phyloP scores from a whole-genome alignment of 2,329 filamentous ascomycete genomes.

The Xylaria sp. region DNA sequence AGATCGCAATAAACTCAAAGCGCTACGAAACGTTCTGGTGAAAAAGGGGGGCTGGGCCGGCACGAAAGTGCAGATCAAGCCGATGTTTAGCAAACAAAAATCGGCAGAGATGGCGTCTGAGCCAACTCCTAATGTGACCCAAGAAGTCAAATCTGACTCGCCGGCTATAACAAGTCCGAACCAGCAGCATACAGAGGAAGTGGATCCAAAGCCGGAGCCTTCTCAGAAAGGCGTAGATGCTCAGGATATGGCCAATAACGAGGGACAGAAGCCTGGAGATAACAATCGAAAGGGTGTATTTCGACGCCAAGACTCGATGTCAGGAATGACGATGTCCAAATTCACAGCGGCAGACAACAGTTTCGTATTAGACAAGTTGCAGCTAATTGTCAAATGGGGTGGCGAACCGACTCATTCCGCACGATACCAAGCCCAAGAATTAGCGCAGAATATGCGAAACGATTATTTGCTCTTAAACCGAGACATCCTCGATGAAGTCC shows the following conservation, averaged over 20 bases:
- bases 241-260: slow-evolving; percentile 26
- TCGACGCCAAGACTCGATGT: slow-evolving; percentile 80
- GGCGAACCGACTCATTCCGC: slow-evolving; percentile 98
- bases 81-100: slow-evolving; percentile 93
- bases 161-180: slow-evolving; percentile 36
- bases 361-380: slow-evolving; percentile 90
- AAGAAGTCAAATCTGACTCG: slow-evolving; percentile 42
- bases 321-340: slow-evolving; percentile 88
- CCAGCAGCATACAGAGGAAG: slow-evolving; percentile 34
- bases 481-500: slow-evolving; percentile 88
- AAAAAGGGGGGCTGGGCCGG: slow-evolving; percentile 95
- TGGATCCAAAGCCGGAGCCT: slow-evolving; percentile 30
- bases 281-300: slow-evolving; percentile 51
- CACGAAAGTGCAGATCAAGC: slow-evolving; percentile 98
- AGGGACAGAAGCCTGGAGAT: slow-evolving; percentile 33
- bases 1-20: slow-evolving; percentile 83
- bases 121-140: slow-evolving; percentile 41
- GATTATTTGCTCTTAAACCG: slow-evolving; percentile 92
- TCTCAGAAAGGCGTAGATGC: slow-evolving; percentile 19
- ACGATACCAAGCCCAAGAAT: slow-evolving; percentile 91
- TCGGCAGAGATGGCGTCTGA: slow-evolving; percentile 58
- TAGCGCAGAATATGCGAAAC: slow-evolving; percentile 94
- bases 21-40: slow-evolving; percentile 82
- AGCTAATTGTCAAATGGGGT: slow-evolving; percentile 98
- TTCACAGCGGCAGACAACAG: slow-evolving; percentile 94